A percentile compares a stretch with the other conserved stretches of the same genome.
Evolutionary conservation across 108 stramenopile species (phyloP).

Genomic region (Parmales sp.): DNA sequence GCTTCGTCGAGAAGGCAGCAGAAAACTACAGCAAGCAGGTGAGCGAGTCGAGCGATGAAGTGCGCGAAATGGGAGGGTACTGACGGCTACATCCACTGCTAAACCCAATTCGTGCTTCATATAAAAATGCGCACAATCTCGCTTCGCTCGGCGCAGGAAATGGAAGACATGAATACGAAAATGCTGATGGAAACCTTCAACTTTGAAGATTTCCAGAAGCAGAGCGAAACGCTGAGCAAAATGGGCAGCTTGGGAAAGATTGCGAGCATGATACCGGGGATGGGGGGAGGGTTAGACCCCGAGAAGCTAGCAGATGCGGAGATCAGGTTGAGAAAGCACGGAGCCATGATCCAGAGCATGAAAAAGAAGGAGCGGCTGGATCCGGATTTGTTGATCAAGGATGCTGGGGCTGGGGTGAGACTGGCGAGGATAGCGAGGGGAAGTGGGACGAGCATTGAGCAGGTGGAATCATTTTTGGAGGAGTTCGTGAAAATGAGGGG

Average conservation of each 20-base stretch:
- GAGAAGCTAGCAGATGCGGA: slow-evolving; percentile 58
- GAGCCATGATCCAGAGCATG: slow-evolving; percentile 84
- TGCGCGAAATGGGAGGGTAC: too few relatives aligned
- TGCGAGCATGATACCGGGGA: slow-evolving; percentile 89
- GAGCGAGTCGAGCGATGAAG: too few relatives aligned
- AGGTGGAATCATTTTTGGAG: slow-evolving; percentile 63
- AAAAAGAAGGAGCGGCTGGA: slow-evolving; percentile 72
- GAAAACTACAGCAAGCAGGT: too few relatives aligned
- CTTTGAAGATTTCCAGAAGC: slow-evolving; percentile 85
- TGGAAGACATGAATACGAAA: slow-evolving; percentile 64
- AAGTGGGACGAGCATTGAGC: slow-evolving; percentile 54
- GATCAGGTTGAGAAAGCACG: slow-evolving; percentile 59
- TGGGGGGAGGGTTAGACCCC: slow-evolving; percentile 59
- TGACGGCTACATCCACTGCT: too few relatives aligned
- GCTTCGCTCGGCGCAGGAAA: too few relatives aligned
- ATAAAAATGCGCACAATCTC: too few relatives aligned
- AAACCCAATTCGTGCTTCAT: too few relatives aligned
- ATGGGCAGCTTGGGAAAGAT: slow-evolving; percentile 82
- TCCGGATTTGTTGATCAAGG: slow-evolving; percentile 73
- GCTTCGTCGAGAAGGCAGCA: too few relatives aligned
- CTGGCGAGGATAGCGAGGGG: slow-evolving; percentile 71
- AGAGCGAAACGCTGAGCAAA: slow-evolving; percentile 65
- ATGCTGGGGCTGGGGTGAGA: slow-evolving; percentile 57
- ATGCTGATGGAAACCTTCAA: slow-evolving; percentile 75
- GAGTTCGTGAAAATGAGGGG: slow-evolving; percentile 92